Base-by-base conservation (phyloP, 2,329 filamentous ascomycete species). In the Cercospora beticola region DNA sequence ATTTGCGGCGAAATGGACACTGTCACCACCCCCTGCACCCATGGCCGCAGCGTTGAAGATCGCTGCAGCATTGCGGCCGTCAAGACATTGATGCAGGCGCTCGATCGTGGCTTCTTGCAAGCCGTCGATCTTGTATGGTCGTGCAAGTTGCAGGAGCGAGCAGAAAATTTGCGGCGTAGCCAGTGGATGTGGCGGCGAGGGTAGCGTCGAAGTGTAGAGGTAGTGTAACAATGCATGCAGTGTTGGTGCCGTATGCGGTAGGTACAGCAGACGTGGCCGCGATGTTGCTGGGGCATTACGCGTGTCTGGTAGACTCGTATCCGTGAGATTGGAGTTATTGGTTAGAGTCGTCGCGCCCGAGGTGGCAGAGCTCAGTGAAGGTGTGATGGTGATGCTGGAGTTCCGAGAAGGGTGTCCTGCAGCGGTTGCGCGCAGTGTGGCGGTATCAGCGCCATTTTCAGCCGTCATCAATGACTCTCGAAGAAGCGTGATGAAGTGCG, bases 21-120 rank as follows among this genome's bases (percentile, higher is more conserved):
- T 92, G 59, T 93, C 88, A 0, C 95, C 95, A 28, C 95, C 94
- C 10, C 95, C 95, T 1, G 95, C 95, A 0, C 94, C 95, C 95
- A 98, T 98, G 64, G 95, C 95, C 0, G 94, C 95, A 0, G 95
- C 95, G 73, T 99, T 99, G 84, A 99, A 99, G 0, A 99, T 94
- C 5, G 95, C 95, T 0, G 95, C 95, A 0, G 95, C 94, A 74
- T 98, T 99, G 58, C 94, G 88, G 59, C 92, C 95, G 78, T 99
- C 95, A 4, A 99, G 87, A 0, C 96, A 87, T 31, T 92, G 87
- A 76, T 99, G 95, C 0, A 99, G 85, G 7, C 94, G 88, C 79
- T 98, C 93, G 9, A 98, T 92, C 1, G 96, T 92, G 0, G 93
- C 93, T 81, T 99, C 95, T 0, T 98, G 84, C 2, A 99, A 86